Evolutionary conservation across 495 filamentous ascomycete species (phyloP).

Genomic region (Hypoxylon fuscum): DNA sequence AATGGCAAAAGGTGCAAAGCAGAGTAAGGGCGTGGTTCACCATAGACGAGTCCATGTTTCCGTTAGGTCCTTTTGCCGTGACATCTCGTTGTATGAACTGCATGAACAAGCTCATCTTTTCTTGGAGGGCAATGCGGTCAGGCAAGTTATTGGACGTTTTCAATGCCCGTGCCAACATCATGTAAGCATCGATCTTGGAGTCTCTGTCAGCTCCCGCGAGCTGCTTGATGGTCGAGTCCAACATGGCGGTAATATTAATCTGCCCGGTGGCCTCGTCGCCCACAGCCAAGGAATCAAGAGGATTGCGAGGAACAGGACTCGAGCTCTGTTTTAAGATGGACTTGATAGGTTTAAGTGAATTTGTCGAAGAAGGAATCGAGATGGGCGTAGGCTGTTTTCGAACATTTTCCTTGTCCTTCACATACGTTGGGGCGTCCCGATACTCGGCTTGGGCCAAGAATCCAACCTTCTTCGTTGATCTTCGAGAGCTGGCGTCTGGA

Average conservation of each 20-base stretch:
- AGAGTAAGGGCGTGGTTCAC: conserved; percentile 79
- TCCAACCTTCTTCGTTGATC: conserved; percentile 72
- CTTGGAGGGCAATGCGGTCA: conserved; percentile 71
- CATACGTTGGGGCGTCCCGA: conserved; percentile 65
- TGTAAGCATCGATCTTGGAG: conserved; percentile 85
- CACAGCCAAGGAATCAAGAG: conserved; percentile 51
- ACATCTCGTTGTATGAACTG: conserved; percentile 86
- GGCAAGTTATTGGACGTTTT: conserved; percentile 81
- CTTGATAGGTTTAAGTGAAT: conserved; percentile 71
- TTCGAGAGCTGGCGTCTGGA: conserved; percentile 65
- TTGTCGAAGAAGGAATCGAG: conserved; percentile 65
- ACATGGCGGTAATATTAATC: conserved; percentile 71
- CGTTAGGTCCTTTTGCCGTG: conserved; percentile 59
- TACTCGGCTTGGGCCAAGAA: conserved; percentile 80
- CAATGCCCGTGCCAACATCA: conserved; percentile 76
- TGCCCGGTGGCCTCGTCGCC: conserved; percentile 49
- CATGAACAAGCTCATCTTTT: conserved; percentile 77
- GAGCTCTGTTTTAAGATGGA: conserved; percentile 83
- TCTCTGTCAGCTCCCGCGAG: conserved; percentile 74
- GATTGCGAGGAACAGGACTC: conserved; percentile 46
- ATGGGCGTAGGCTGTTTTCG: conserved; percentile 52
- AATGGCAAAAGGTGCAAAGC: conserved; percentile 74
- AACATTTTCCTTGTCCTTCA: conserved; percentile 55
- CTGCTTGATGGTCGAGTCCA: conserved; percentile 82
- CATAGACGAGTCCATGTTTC: conserved; percentile 67